Percentiles rank a stretch among this genome's conserved stretches.
Evolutionary conservation across 1,284 basidiomycete species (phyloP).

Genomic region (Neonothopanus nambi): DNA sequence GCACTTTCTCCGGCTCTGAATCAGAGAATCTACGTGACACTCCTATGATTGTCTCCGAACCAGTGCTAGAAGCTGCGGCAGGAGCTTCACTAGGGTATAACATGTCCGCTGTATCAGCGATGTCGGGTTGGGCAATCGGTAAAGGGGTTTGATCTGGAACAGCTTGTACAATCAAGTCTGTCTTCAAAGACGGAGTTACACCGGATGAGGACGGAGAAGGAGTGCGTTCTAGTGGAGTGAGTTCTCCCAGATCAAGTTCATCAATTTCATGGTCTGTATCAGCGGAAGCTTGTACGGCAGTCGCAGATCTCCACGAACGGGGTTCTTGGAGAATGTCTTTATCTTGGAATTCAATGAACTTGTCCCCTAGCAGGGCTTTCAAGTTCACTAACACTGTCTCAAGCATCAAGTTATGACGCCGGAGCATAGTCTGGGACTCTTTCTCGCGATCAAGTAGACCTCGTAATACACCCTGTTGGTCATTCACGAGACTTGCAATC

Average conservation of each 20-base stretch:
- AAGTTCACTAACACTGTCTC: slow-evolving; percentile 6
- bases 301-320: background rate
- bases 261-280: background rate
- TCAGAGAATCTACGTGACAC: background rate
- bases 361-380: slow-evolving; percentile 3
- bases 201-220: background rate
- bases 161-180: background rate
- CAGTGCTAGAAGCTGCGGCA: background rate
- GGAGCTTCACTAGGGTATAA: background rate
- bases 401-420: background rate
- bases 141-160: no score
- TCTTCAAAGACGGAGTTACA: background rate
- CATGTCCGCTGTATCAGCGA: background rate
- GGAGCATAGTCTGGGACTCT: background rate
- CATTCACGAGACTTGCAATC: no score
- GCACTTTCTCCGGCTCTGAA: no score
- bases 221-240: background rate
- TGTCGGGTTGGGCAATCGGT: background rate
- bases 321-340: background rate
- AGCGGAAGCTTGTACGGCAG: background rate
- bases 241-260: slow-evolving; percentile 3
- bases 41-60: background rate
- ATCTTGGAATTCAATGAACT: background rate
- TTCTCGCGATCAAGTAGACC: background rate
- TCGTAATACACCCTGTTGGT: no score